A percentile compares a stretch with the other conserved stretches of the same genome.
Conservation (phyloP, 257 asterid genomes). For the Salvia miltiorrhiza region DNA sequence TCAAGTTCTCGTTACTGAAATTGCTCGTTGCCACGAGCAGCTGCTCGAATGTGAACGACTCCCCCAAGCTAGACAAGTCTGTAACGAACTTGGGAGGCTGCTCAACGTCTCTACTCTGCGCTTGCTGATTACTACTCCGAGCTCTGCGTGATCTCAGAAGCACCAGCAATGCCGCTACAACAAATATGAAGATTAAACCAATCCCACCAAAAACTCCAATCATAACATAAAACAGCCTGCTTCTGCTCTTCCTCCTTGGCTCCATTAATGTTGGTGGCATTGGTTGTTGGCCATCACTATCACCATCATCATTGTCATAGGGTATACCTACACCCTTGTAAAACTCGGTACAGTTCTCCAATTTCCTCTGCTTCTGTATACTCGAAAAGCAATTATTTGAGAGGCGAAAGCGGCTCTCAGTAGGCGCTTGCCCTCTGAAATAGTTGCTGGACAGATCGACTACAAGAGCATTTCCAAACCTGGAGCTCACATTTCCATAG, state of each 20-base stretch:
- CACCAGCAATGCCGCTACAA: conserved; percentile 26
- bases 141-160: conserved; percentile 23
- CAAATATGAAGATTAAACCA: conserved; percentile 34
- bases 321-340: conserved; percentile 32
- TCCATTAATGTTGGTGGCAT: conserved; percentile 1
- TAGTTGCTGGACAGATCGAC: conserved; percentile 62
- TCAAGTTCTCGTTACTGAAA: conserved; percentile 43
- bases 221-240: conserved; percentile 29
- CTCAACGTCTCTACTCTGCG: conserved; percentile 1
- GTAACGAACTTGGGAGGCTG: conserved; percentile 16
- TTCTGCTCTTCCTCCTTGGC: neutral
- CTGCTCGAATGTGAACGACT: conserved; percentile 47
- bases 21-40: conserved; percentile 46
- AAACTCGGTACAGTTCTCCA: conserved; percentile 37
- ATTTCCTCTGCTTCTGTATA: conserved; percentile 34
- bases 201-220: conserved; percentile 61
- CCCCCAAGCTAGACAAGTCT: conserved; percentile 39
- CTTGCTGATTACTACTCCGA: conserved; percentile 9
- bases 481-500: conserved; percentile 44
- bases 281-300: neutral
- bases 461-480: conserved; percentile 1
- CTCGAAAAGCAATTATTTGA: conserved; percentile 45
- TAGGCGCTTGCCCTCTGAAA: conserved; percentile 45
- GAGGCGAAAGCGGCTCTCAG: neutral
- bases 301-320: neutral